A percentile compares a stretch with the other conserved stretches of the same genome.
phyloP scores from a whole-genome alignment of 108 stramenopile species.

The Nitzschia sp. region DNA sequence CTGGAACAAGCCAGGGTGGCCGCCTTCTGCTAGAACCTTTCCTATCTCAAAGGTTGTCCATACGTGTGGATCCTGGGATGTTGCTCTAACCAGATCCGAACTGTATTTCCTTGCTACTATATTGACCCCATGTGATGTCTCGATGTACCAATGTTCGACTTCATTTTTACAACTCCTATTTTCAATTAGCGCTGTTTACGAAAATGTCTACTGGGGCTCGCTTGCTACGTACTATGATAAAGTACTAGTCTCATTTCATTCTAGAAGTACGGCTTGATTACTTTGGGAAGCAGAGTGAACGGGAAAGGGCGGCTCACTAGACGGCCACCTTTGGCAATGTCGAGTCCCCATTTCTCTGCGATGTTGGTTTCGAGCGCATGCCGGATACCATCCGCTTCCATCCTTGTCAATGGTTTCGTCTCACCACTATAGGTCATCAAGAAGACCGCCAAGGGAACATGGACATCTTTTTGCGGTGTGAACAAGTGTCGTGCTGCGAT shows the following conservation, averaged over 20 bases:
- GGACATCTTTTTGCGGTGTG: constrained; percentile 9
- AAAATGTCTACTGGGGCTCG: no score
- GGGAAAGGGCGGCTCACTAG: constrained; percentile 73
- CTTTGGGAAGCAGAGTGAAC: constrained; percentile 39
- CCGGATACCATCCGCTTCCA: constrained; percentile 62
- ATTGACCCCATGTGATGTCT: no score
- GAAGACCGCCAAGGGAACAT: constrained; percentile 55
- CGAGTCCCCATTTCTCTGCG: constrained; percentile 17
- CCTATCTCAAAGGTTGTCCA: not conserved
- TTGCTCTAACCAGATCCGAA: constrained; percentile 1
- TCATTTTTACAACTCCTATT: no score
- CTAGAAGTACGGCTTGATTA: constrained; percentile 39
- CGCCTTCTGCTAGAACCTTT: constrained; percentile 7
- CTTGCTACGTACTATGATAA: no score
- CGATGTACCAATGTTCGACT: no score
- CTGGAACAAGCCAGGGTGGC: constrained; percentile 26
- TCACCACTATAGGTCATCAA: constrained; percentile 73
- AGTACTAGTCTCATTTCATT: constrained; percentile 1
- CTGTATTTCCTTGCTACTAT: no score
- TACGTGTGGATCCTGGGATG: not conserved
- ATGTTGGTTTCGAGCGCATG: constrained; percentile 42
- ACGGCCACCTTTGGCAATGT: constrained; percentile 58
- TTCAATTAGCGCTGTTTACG: no score
- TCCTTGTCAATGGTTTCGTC: constrained; percentile 48
- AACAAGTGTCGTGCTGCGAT: constrained; percentile 54